Base-by-base conservation (phyloP, 345 rosid genomes). In the Kernera saxatilis region DNA sequence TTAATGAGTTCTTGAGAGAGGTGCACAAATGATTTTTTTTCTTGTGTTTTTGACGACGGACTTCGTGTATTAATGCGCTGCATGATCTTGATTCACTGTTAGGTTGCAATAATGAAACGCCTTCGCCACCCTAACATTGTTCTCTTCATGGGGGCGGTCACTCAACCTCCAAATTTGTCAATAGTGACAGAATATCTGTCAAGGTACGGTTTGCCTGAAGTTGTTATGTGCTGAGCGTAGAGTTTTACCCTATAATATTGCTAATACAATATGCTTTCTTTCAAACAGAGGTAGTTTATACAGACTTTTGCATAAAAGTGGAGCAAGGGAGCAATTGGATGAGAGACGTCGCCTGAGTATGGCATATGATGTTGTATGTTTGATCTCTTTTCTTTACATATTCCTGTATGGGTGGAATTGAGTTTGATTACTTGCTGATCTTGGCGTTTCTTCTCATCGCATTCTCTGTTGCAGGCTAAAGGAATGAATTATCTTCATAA, bases 401-500 rank as follows among this genome's bases (percentile, higher is more conserved):
- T 26, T 56, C 21, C 14, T 62, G 54, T 30, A 29, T 74, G 22
- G 61, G 22, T 53, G 15, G 10, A 21, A 53, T 54, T 37, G 22
- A 53, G 13, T 64, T 64, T 49, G 66, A 17, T 70, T 17, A 23
- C 26, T n/a, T 55, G 8, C 26, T 67, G 18, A 41, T 52, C 52
- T 36, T 54, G 64, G n/a, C 55, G 32, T 52, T 21, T 67, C 32
- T 60, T 43, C 22, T 41, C 33, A 40, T 67, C 0, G 0, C 36
- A 43, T 32, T 39, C 41, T 52, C 57, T 62, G 57, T 46, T 73
- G 37, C 90, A 95, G 99, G 99, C 99, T 40, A 90, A 86, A 82
- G 99, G 99, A 71, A 90, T 95, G 99, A 95, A 95, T 83, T 95
- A 95, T 82, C 99, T 95, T 69, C 99, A 95, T 76, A 87, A 74